Conservation (phyloP, 345 rosid genomes). For the Xanthoceras sorbifolium region DNA sequence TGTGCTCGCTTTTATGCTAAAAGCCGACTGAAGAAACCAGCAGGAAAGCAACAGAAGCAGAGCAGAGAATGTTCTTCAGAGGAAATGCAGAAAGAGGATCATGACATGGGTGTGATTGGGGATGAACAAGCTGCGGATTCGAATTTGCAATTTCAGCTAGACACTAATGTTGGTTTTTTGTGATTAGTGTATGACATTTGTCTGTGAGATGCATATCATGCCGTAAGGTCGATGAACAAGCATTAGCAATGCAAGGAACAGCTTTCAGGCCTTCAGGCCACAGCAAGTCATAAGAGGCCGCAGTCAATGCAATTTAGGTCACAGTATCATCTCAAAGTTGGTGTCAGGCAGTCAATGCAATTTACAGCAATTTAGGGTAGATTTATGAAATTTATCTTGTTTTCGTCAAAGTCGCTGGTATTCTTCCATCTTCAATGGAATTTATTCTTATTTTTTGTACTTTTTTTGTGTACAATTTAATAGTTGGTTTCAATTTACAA, state of each 20-base stretch:
- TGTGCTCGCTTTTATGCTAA: conserved; percentile 13
- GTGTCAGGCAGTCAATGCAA: background rate
- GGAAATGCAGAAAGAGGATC: background rate
- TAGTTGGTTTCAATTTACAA: too few relatives aligned
- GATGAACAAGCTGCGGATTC: background rate
- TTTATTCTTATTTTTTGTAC: too few relatives aligned
- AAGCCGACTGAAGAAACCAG: background rate
- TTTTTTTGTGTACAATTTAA: background rate
- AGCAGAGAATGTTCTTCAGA: background rate
- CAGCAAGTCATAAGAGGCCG: too few relatives aligned
- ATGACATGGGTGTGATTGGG: background rate
- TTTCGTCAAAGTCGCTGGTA: background rate
- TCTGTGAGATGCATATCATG: too few relatives aligned
- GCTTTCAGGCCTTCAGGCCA: too few relatives aligned
- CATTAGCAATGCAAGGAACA: background rate
- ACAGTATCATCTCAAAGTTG: too few relatives aligned
- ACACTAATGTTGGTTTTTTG: too few relatives aligned
- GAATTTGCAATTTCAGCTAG: background rate
- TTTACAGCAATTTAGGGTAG: background rate
- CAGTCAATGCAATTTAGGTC: too few relatives aligned
- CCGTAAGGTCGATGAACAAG: background rate
- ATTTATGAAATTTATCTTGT: background rate
- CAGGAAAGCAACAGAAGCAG: background rate
- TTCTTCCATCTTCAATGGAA: background rate
- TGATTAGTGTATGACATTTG: too few relatives aligned